These are phyloP conservation scores for Leccinum truebloodii DNA, from an alignment of 768 basidiomycete species.

Conservation along the genomic window DNA sequence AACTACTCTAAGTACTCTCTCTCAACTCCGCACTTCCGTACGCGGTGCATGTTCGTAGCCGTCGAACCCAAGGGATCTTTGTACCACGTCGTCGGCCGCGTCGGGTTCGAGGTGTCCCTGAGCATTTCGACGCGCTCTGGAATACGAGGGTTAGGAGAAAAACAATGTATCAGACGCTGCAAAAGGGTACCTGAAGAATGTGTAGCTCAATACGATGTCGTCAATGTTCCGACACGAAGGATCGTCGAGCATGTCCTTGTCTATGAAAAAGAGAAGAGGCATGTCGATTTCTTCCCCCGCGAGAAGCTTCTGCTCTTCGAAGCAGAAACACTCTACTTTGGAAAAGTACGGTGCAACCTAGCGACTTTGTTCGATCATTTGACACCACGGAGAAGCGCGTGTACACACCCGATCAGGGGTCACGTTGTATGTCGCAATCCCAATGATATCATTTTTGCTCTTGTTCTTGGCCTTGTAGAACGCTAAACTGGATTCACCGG, in stretches of 20 bases:
- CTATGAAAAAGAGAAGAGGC: constrained; percentile 98
- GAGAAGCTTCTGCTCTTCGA: constrained; percentile 94
- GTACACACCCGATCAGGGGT: constrained; percentile 88
- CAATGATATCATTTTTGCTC: constrained; percentile 86
- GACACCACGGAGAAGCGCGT: not conserved
- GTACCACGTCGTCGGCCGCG: constrained; percentile 75
- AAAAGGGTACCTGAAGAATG: constrained; percentile 82
- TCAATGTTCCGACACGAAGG: constrained; percentile 84
- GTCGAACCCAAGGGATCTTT: constrained; percentile 77
- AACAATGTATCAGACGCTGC: not conserved
- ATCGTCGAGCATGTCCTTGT: constrained; percentile 95
- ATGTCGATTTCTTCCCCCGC: constrained; percentile 98
- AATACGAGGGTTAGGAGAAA: not conserved
- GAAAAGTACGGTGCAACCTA: constrained; percentile 98
- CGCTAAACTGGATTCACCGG: constrained; percentile 93
- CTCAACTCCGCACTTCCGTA: not conserved
- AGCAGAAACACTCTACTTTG: constrained; percentile 99
- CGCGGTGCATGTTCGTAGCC: constrained; percentile 50
- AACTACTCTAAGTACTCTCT: not conserved
- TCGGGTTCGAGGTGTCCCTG: constrained; percentile 91
- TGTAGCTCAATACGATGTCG: constrained; percentile 93
- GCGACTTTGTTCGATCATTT: not conserved
- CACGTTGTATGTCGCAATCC: constrained; percentile 98
- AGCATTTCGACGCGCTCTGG: constrained; percentile 82
- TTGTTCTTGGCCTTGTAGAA: constrained; percentile 94